A percentile compares a stretch with the other conserved stretches of the same genome.
These are phyloP conservation scores for Tephrocybe sp. DNA, from an alignment of 768 basidiomycete genomes.

Conservation along the genomic window DNA sequence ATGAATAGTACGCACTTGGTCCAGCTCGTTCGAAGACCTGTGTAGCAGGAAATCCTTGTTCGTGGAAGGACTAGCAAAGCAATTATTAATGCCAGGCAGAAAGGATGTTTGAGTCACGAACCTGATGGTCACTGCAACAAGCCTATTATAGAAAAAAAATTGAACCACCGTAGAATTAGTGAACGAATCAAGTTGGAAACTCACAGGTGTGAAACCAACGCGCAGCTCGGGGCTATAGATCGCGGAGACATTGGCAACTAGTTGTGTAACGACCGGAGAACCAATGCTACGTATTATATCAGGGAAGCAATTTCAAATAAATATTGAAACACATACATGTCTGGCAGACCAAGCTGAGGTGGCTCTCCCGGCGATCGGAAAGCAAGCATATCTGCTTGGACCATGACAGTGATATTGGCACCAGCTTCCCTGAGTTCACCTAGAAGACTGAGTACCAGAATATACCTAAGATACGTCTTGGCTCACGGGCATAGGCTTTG, in stretches of 20 bases:
- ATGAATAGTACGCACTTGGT: constrained; percentile 43
- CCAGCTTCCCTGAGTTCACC: constrained; percentile 54
- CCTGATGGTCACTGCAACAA: constrained; percentile 93
- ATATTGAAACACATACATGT: constrained; percentile 39
- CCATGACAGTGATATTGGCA: constrained; percentile 75
- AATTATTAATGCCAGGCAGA: background rate
- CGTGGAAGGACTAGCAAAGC: constrained; percentile 61
- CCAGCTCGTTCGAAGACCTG: constrained; percentile 89
- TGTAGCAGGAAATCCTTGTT: constrained; percentile 82
- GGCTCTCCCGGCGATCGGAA: constrained; percentile 81
- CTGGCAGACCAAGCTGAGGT: constrained; percentile 78
- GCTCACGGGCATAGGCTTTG: constrained; percentile 74
- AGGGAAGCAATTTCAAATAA: background rate
- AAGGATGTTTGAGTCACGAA: constrained; percentile 15
- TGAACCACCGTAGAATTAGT: background rate
- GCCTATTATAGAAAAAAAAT: constrained; percentile 37
- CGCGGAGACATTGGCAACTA: constrained; percentile 70
- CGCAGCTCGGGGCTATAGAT: constrained; percentile 80
- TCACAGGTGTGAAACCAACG: constrained; percentile 62
- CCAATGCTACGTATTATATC: constrained; percentile 55
- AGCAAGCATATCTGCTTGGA: constrained; percentile 92
- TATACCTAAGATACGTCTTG: background rate
- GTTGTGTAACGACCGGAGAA: constrained; percentile 68
- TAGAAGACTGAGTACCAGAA: constrained; percentile 21
- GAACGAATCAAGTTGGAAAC: constrained; percentile 18